Evolutionary conservation across 1,284 basidiomycete genomes (phyloP).

Genomic region (Coriolopsis trogii): DNA sequence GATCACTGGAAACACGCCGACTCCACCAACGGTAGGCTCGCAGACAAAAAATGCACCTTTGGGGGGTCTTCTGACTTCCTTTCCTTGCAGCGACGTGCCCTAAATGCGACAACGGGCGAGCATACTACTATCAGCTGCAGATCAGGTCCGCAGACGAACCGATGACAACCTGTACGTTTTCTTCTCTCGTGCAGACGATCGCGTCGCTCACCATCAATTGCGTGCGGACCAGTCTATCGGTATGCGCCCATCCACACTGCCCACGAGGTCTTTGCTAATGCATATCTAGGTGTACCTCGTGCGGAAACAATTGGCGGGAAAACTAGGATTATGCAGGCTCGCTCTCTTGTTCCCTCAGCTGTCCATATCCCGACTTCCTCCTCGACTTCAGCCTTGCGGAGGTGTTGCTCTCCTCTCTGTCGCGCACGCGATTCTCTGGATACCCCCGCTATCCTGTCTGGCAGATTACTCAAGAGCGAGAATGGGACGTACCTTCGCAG

Average conservation of each 20-base stretch:
- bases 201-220: constrained; percentile 8
- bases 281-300: constrained; percentile 51
- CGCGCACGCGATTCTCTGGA: too few relatives aligned
- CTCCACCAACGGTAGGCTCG: constrained; percentile 68
- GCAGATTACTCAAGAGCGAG: too few relatives aligned
- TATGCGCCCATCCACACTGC: constrained; percentile 11
- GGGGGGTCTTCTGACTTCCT: neutral
- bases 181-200: constrained; percentile 8
- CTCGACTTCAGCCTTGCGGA: too few relatives aligned
- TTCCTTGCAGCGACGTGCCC: constrained; percentile 67
- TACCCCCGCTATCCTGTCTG: too few relatives aligned
- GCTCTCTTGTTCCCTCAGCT: neutral
- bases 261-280: neutral
- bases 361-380: neutral
- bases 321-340: constrained; percentile 44
- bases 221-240: constrained; percentile 38
- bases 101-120: constrained; percentile 87
- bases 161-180: constrained; percentile 89
- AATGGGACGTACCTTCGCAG: too few relatives aligned
- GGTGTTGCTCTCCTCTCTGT: too few relatives aligned
- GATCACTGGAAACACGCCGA: constrained; percentile 97
- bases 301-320: constrained; percentile 65
- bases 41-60: too few relatives aligned
- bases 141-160: constrained; percentile 97
- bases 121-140: constrained; percentile 96